phyloP scores from a whole-genome alignment of 2,329 filamentous ascomycete species.

The Escovopsis weberi region DNA sequence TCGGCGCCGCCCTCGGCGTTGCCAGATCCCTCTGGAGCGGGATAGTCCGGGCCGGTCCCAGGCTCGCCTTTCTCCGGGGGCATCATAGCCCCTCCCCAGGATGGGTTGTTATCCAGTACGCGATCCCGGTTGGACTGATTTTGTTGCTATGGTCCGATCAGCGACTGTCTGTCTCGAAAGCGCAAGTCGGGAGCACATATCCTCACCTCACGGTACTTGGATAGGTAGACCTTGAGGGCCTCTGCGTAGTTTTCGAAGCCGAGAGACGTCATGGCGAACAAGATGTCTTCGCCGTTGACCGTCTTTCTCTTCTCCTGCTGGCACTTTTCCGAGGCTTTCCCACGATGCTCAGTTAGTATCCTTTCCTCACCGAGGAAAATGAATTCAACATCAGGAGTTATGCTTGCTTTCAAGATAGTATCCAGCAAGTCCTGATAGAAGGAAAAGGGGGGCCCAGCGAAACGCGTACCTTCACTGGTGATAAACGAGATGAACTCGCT shows the following conservation, averaged over 20 bases:
- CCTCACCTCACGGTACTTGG: constrained; percentile 92
- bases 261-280: constrained; percentile 97
- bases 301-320: constrained; percentile 99
- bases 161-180: not conserved
- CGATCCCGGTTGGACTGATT: constrained; percentile 27
- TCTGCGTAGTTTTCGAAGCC: constrained; percentile 99
- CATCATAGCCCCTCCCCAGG: constrained; percentile 19
- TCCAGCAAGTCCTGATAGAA: not conserved
- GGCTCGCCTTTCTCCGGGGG: constrained; percentile 19
- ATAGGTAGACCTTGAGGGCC: constrained; percentile 93
- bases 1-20: constrained; percentile 26
- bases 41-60: constrained; percentile 21
- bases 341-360: not conserved
- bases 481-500: constrained; percentile 99
- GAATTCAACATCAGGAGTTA: not conserved
- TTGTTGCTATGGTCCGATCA: constrained; percentile 20
- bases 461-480: constrained; percentile 79
- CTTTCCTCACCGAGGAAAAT: no score
- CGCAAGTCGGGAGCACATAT: not conserved
- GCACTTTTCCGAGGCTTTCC: constrained; percentile 87
- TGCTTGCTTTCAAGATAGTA: not conserved
- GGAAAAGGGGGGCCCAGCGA: constrained; percentile 7
- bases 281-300: constrained; percentile 94
- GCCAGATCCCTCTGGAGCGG: constrained; percentile 28
- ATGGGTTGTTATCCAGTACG: constrained; percentile 19